Conservation (phyloP, 352 stramenopile species). For the Phytopythium helicoides region DNA sequence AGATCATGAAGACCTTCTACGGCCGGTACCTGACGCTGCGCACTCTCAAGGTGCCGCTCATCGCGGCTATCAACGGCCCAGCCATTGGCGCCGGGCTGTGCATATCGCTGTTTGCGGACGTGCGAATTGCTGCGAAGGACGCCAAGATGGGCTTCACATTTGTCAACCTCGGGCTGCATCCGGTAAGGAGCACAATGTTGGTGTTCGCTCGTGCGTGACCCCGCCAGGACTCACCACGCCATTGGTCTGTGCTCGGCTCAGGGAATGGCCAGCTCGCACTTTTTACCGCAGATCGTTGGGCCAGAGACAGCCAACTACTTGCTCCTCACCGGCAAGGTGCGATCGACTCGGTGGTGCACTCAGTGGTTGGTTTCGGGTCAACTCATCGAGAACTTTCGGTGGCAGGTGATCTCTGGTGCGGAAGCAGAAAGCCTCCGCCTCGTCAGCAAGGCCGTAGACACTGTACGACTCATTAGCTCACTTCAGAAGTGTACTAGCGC, state of each 20-base stretch:
- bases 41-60: constrained; percentile 72
- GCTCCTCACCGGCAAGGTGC: constrained; percentile 69
- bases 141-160: constrained; percentile 89
- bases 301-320: constrained; percentile 62
- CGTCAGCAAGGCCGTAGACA: constrained; percentile 42
- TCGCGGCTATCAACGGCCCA: constrained; percentile 84
- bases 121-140: constrained; percentile 58
- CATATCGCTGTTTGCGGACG: constrained; percentile 83
- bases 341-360: not conserved
- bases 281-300: constrained; percentile 67
- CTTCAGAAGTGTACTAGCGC: not conserved
- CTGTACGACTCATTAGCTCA: too few species aligned
- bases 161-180: constrained; percentile 80
- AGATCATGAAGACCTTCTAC: constrained; percentile 87
- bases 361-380: not conserved
- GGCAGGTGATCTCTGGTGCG: constrained; percentile 55
- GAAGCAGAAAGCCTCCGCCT: constrained; percentile 54
- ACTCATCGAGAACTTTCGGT: not conserved
- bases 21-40: constrained; percentile 75
- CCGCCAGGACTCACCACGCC: not conserved
- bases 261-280: constrained; percentile 86
- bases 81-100: constrained; percentile 77
- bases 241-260: not conserved
- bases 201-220: not conserved
- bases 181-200: constrained; percentile 16